Conservation (phyloP, 2,329 filamentous ascomycete genomes). For the Sporothrix dimorphospora region DNA sequence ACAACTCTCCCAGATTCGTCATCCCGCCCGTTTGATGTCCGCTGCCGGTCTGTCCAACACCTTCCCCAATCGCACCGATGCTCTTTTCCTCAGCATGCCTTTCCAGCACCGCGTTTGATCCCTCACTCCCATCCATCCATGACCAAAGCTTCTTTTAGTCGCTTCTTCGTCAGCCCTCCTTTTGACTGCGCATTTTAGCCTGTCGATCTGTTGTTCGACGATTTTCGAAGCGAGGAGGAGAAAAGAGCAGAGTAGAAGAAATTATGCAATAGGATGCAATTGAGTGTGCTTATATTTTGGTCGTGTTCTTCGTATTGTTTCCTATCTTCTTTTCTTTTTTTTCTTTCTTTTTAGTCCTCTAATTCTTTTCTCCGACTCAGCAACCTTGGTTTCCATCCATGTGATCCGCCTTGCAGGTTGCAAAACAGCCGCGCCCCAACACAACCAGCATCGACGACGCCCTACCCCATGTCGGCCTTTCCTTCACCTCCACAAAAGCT, state of each 20-base stretch:
- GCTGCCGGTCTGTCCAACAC: background rate
- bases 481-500: background rate
- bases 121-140: background rate
- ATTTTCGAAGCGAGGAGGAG: background rate
- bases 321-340: background rate
- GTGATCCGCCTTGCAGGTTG: slow-evolving; percentile 10
- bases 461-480: background rate
- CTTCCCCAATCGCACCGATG: background rate
- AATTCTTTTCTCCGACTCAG: background rate
- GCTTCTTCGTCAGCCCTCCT: background rate
- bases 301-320: background rate
- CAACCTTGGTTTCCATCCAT: background rate
- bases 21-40: background rate
- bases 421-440: background rate
- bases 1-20: background rate
- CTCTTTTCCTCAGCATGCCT: background rate
- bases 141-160: background rate
- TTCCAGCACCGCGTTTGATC: background rate
- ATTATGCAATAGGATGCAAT: background rate
- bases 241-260: background rate
- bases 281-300: background rate
- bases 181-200: background rate
- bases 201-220: background rate
- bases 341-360: background rate
- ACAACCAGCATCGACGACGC: background rate